These are phyloP conservation scores for Gossypium laxum DNA, from an alignment of 441 rosid species.

Conservation along the genomic window DNA sequence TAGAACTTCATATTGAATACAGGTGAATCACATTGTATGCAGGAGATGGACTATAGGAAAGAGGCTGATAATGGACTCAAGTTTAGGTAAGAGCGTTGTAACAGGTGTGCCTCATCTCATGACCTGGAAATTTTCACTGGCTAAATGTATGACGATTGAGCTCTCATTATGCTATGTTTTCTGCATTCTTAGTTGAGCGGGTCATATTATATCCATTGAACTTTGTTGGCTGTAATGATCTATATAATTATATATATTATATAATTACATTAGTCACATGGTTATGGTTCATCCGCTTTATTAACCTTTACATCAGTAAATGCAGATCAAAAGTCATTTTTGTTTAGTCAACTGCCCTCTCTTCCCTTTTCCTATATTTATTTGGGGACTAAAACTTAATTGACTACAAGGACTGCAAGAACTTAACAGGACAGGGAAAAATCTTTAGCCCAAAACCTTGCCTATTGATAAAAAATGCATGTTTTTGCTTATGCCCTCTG, in stretches of 20 bases:
- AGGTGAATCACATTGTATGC: slow-evolving; percentile 98
- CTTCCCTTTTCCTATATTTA: neutral
- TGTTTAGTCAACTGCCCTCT: neutral
- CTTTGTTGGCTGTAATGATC: neutral
- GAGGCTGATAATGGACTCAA: slow-evolving; percentile 83
- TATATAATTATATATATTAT: neutral
- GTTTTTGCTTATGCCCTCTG: neutral
- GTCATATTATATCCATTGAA: neutral
- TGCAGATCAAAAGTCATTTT: neutral
- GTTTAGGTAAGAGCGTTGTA: slow-evolving; percentile 52
- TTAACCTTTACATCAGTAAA: neutral
- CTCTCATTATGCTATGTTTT: neutral
- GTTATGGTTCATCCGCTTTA: neutral
- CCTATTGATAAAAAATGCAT: neutral
- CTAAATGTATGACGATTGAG: neutral
- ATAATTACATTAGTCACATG: neutral
- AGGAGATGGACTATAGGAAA: slow-evolving; percentile 94
- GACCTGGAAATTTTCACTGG: neutral
- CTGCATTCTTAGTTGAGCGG: neutral
- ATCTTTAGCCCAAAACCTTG: slow-evolving; percentile 5
- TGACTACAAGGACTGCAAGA: neutral
- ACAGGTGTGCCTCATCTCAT: neutral
- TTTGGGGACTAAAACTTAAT: neutral
- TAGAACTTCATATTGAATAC: slow-evolving; percentile 94
- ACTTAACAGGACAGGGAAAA: neutral